A percentile compares a stretch with the other conserved stretches of the same genome.
phyloP scores from a whole-genome alignment of 441 rosid genomes.

The Gossypium lobatum region DNA sequence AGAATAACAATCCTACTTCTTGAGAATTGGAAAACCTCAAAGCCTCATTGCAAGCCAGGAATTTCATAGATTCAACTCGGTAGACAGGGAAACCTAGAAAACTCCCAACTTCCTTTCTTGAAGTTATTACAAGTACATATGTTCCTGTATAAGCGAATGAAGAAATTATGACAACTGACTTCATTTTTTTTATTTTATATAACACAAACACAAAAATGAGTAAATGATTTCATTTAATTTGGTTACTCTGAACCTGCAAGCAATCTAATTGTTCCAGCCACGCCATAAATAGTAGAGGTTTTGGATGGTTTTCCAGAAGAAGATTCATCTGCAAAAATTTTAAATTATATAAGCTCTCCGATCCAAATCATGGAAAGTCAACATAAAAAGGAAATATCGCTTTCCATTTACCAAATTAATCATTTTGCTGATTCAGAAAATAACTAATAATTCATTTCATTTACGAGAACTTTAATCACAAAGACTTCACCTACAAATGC shows the following conservation, averaged over 20 bases:
- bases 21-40: conserved; percentile 58
- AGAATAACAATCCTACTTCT: conserved; percentile 50
- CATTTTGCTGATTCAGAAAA: not conserved
- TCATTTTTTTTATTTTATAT: not conserved
- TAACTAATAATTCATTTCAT: not conserved
- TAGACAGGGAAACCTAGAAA: conserved; percentile 74
- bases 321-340: conserved; percentile 33
- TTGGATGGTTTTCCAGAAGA: conserved; percentile 39
- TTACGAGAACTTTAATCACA: not conserved
- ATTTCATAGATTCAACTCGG: conserved; percentile 63
- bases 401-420: not conserved
- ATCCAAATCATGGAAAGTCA: not conserved
- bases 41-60: conserved; percentile 70
- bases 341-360: not conserved
- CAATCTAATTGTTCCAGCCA: conserved; percentile 78
- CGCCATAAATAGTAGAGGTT: conserved; percentile 62
- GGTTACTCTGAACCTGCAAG: conserved; percentile 53
- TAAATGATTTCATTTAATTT: not conserved
- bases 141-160: conserved; percentile 40
- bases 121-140: conserved; percentile 70
- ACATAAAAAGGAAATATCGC: not conserved
- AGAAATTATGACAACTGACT: not conserved
- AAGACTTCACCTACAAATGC: not conserved
- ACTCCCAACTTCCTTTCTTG: conserved; percentile 60
- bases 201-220: not conserved